Conservation (phyloP, 2,329 filamentous ascomycete genomes). For the Alternaria gaisen region DNA sequence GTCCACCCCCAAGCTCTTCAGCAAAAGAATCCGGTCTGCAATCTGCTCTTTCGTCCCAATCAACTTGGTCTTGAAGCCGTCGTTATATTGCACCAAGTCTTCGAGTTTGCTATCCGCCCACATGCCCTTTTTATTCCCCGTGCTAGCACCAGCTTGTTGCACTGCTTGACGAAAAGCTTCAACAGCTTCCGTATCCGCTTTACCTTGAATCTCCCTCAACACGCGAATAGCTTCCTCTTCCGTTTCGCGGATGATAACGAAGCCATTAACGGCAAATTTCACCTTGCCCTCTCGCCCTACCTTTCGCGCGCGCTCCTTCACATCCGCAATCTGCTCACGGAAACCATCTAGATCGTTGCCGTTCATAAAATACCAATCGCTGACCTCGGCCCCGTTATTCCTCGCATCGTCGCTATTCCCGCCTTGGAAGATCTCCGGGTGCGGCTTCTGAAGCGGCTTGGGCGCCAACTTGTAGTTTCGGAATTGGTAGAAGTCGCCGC, state of each 20-base stretch:
- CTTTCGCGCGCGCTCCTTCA: conserved; percentile 57
- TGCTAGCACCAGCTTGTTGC: conserved; percentile 60
- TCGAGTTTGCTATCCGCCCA: conserved; percentile 63
- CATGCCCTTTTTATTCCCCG: conserved; percentile 61
- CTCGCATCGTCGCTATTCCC: conserved; percentile 62
- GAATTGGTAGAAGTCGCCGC: conserved; percentile 64
- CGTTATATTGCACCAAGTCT: conserved; percentile 64
- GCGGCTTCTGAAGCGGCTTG: conserved; percentile 60
- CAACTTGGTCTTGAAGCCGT: conserved; percentile 65
- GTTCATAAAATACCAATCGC: conserved; percentile 66
- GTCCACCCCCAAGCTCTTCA: conserved; percentile 56
- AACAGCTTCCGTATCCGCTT: conserved; percentile 61
- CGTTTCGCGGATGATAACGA: conserved; percentile 61
- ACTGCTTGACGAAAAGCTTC: conserved; percentile 60
- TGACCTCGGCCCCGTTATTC: conserved; percentile 59
- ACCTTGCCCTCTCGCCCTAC: conserved; percentile 57
- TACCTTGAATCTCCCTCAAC: conserved; percentile 62
- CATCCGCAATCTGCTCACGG: conserved; percentile 60
- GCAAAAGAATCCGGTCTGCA: conserved; percentile 55
- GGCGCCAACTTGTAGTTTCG: conserved; percentile 60
- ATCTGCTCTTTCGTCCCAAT: conserved; percentile 63
- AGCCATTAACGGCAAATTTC: conserved; percentile 61
- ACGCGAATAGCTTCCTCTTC: conserved; percentile 61
- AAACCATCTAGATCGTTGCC: conserved; percentile 65
- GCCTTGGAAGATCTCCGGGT: conserved; percentile 64